Conservation (phyloP, 2,329 filamentous ascomycete species). For the Septoria petroselini region DNA sequence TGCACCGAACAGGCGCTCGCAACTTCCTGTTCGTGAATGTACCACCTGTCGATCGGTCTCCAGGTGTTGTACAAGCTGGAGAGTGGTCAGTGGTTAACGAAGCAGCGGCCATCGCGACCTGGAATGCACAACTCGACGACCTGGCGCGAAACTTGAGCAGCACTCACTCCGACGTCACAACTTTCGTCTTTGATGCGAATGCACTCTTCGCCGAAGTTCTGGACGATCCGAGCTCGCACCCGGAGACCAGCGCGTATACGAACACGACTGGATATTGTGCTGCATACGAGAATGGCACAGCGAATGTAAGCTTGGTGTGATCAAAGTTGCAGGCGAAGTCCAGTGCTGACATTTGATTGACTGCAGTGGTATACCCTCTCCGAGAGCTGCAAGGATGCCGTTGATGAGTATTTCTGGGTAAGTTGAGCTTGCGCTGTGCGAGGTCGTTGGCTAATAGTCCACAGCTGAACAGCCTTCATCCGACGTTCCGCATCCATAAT, state of each 20-base stretch:
- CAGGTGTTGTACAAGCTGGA: slow-evolving; percentile 18
- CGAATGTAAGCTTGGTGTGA: slow-evolving; percentile 15
- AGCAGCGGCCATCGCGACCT: slow-evolving; percentile 45
- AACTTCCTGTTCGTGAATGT: slow-evolving; percentile 52
- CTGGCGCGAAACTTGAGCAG: slow-evolving; percentile 44
- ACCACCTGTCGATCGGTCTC: slow-evolving; percentile 47
- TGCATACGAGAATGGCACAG: slow-evolving; percentile 51
- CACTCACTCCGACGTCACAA: slow-evolving; percentile 44
- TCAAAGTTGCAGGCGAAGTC: no score
- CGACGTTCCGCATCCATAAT: slow-evolving; percentile 62
- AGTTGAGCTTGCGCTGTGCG: no score
- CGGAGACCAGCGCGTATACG: slow-evolving; percentile 52
- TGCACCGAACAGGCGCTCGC: slow-evolving; percentile 48
- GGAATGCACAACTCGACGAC: slow-evolving; percentile 48
- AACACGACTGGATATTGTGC: slow-evolving; percentile 57
- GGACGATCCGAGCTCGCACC: slow-evolving; percentile 50
- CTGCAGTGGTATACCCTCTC: slow-evolving; percentile 39
- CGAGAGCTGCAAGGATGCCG: slow-evolving; percentile 51
- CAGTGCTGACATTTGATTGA: no score
- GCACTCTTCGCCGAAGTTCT: slow-evolving; percentile 53
- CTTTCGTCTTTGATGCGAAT: slow-evolving; percentile 55
- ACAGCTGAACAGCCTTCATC: slow-evolving; percentile 57
- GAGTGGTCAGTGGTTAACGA: slow-evolving; percentile 34
- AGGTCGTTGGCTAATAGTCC: no score
- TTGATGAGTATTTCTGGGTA: slow-evolving; percentile 62